These are phyloP conservation scores for Tagetes patula DNA, from an alignment of 129 eudicot genomes.

Conservation along the genomic window DNA sequence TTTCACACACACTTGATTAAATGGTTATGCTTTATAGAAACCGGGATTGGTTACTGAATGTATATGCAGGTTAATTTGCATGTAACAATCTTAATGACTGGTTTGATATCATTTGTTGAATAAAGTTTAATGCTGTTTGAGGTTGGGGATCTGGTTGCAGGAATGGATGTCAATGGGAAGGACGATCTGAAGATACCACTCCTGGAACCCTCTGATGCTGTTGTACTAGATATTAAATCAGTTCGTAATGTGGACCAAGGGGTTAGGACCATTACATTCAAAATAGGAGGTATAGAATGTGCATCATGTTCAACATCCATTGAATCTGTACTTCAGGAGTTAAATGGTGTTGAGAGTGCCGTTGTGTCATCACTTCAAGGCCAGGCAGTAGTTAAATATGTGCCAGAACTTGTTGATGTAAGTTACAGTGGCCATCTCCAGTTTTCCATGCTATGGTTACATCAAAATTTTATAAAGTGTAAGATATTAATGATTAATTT, in stretches of 20 bases:
- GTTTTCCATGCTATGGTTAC: constrained; percentile 5
- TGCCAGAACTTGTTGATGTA: constrained; percentile 66
- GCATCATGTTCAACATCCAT: constrained; percentile 79
- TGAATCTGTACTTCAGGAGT: constrained; percentile 62
- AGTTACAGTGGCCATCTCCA: constrained; percentile 29
- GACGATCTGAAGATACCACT: constrained; percentile 69
- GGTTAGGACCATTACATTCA: constrained; percentile 52
- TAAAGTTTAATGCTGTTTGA: constrained; percentile 17
- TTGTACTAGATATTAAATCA: constrained; percentile 37
- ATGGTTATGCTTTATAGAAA: background rate
- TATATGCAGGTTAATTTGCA: constrained; percentile 3
- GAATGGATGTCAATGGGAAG: constrained; percentile 73
- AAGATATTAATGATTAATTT: background rate
- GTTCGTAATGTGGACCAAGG: constrained; percentile 34
- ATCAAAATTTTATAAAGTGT: background rate
- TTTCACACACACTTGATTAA: constrained; percentile 12
- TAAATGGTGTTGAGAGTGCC: constrained; percentile 68
- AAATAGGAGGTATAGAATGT: constrained; percentile 67
- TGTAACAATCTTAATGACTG: background rate
- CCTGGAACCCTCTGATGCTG: constrained; percentile 49
- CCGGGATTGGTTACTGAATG: background rate
- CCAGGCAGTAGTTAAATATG: constrained; percentile 77
- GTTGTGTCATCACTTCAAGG: constrained; percentile 83
- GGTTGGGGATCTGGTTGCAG: constrained; percentile 26
- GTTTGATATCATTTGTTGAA: background rate